Evolutionary conservation across 2,329 filamentous ascomycete species (phyloP), one percentile per base, ranked within the genome.

Genomic region (Botrytis elliptica): DNA sequence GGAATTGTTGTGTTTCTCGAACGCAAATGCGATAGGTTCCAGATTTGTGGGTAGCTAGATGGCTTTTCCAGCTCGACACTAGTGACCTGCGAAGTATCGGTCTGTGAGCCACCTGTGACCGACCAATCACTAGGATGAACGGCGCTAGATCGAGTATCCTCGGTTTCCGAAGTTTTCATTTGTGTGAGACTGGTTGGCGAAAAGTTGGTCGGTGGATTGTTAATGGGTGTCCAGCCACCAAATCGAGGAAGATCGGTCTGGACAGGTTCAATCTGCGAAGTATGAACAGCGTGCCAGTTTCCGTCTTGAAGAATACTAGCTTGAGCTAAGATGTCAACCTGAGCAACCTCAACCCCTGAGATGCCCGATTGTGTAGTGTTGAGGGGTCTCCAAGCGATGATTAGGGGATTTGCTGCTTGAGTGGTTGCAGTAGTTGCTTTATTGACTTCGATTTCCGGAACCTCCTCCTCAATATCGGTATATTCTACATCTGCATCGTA

Each of bases 51-150:
- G 49, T 42, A 42, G 10, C n/a, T 44, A 6, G 10, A 33, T 33
- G 49, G n/a, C 6, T 69, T 9, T 12, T 42, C 38, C 12, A 6
- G 18, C 40, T 57, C 38, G 16, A 57, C 38, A 44, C 49, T 57
- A 18, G 66, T 69, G 22, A n/a, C 66, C 10, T 69, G 49, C 20
- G 66, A 69, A n/a, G 36, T 69, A 18, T 69, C 36, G 7, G 49
- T 42, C 66, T 69, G 38, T 10, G 18, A 57, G 29, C 38, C 66
- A 57, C 38, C 57, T n/a, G 7, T 33, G n/a, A 59, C 18, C 8
- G 49, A 57, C 49, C 49, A 42, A 42, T 10, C 38, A 57, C 18
- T 59, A 42, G 6, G 14, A 42, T 4, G 25, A 33, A 18, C 5
- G 40, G 40, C 8, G 49, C 49, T 57, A 69, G n/a, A 33, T 22